These are phyloP conservation scores for Cubamyces lactineus DNA, from an alignment of 768 basidiomycete species.

Conservation along the genomic window DNA sequence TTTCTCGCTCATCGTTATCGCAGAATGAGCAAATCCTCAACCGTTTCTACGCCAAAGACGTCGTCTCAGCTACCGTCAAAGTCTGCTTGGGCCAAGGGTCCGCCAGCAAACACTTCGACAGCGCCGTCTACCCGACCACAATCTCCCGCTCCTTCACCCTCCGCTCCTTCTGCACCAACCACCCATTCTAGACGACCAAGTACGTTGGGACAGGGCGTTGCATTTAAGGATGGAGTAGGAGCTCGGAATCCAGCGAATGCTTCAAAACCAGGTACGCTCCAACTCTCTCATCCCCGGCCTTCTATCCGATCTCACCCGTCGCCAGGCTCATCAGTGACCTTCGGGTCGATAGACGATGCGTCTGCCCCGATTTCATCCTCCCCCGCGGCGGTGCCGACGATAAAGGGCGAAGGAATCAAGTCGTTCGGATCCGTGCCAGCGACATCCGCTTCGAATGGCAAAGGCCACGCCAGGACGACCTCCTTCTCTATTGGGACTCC, in stretches of 20 bases:
- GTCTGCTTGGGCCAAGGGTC: constrained; percentile 93
- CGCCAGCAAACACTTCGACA: constrained; percentile 65
- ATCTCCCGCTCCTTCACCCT: constrained; percentile 63
- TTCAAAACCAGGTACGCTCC: constrained; percentile 62
- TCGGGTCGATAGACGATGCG: constrained; percentile 89
- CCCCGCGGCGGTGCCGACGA: constrained; percentile 65
- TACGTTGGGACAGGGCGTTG: constrained; percentile 68
- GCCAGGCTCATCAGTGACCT: constrained; percentile 72
- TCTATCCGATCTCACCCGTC: constrained; percentile 9
- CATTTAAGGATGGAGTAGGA: constrained; percentile 81
- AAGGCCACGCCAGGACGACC: constrained; percentile 37
- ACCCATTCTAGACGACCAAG: constrained; percentile 80
- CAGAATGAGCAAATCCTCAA: constrained; percentile 95
- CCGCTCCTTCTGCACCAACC: constrained; percentile 38
- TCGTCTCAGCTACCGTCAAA: constrained; percentile 72
- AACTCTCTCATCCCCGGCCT: constrained; percentile 10
- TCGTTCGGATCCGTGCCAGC: constrained; percentile 81
- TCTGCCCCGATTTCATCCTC: constrained; percentile 80
- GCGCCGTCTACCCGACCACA: constrained; percentile 72
- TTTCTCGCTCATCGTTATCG: constrained; percentile 7
- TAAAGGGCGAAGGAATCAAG: constrained; percentile 75
- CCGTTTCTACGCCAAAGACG: constrained; percentile 72
- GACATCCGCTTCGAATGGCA: constrained; percentile 58
- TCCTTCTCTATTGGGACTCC: constrained; percentile 43
- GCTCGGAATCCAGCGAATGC: constrained; percentile 64